Evolutionary conservation across 768 basidiomycete species (phyloP), one percentile per base, ranked within the genome.

Genomic region (Nidularia pulvinata): DNA sequence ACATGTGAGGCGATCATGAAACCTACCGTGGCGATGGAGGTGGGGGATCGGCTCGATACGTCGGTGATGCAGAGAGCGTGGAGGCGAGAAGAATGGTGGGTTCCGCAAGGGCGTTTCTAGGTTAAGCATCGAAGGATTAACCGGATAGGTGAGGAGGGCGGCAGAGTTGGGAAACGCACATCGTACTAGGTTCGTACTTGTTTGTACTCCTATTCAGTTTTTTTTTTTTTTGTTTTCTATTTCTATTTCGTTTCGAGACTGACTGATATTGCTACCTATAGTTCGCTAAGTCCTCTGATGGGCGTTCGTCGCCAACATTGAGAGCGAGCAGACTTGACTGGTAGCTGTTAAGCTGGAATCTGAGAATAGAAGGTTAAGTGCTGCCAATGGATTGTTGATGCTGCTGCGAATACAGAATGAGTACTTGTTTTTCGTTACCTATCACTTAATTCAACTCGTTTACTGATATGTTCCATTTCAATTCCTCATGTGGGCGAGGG

Each of bases 341-440:
- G 97, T 95, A 2, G 97, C 96, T 32, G 93, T 96, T 58, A 98
- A 98, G 69, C 78, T 98, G 5, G 96, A 98, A 65, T 92, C 95
- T 0, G 95, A 98, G 77, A 98, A 96, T 59, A 90, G 91, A 3
- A 91, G 98, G 65, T 76, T 91, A 55, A 85, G 78, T 5, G 93
- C 92, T 14, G 95, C 96, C 2, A 77, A 88, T 55, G 89, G 95
- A 69, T 72, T 99, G 44, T 78, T 98, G 57, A 83, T 89, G 88
- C 85, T n/a, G 91, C 95, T 11, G 94, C 95, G 0, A 91, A 93
- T 61, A 98, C 96, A 1, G 89, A 96, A 59, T 75, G 95, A 69
- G 95, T 94, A n/a, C n/a, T n/a, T n/a, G n/a, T n/a, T n/a, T n/a
- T n/a, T n/a, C n/a, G n/a, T n/a, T n/a, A n/a, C n/a, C n/a, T n/a